These are phyloP conservation scores for Pouteria campechiana DNA, from an alignment of 179 eudicot species.

Conservation along the genomic window DNA sequence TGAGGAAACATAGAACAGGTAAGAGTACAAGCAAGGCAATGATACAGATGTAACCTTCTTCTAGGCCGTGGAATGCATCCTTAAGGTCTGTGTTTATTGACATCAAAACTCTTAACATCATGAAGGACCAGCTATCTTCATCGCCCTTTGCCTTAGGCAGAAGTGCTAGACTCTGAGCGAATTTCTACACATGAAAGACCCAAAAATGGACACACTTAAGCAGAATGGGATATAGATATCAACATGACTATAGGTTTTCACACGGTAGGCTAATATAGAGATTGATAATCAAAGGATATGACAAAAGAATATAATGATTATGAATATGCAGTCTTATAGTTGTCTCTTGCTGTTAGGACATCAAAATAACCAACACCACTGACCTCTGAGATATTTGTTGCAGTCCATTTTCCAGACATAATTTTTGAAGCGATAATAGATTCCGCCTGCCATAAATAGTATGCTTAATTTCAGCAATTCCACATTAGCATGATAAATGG, in stretches of 20 bases:
- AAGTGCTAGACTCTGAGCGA: slow-evolving; percentile 60
- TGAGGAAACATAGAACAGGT: no score
- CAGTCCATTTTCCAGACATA: slow-evolving; percentile 48
- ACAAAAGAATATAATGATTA: no score
- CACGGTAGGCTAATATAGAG: no score
- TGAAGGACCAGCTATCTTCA: slow-evolving; percentile 71
- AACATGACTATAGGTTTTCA: no score
- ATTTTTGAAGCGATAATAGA: slow-evolving; percentile 60
- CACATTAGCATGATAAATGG: no score
- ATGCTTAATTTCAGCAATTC: no score
- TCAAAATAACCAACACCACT: no score
- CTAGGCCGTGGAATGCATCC: slow-evolving; percentile 76
- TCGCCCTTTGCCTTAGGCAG: slow-evolving; percentile 90
- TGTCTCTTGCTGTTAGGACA: no score
- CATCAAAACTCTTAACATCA: slow-evolving; percentile 73
- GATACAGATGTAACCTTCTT: slow-evolving; percentile 46
- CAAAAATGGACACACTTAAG: slow-evolving; percentile 2
- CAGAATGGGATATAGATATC: not conserved
- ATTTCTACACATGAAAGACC: slow-evolving; percentile 44
- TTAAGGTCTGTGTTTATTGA: slow-evolving; percentile 42
- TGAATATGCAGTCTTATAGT: no score
- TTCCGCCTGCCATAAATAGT: slow-evolving; percentile 53
- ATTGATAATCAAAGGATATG: no score
- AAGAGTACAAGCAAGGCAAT: slow-evolving; percentile 9
- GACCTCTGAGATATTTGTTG: slow-evolving; percentile 46